Conservation (phyloP, 2,329 filamentous ascomycete species). For the Claviceps spartinae region DNA sequence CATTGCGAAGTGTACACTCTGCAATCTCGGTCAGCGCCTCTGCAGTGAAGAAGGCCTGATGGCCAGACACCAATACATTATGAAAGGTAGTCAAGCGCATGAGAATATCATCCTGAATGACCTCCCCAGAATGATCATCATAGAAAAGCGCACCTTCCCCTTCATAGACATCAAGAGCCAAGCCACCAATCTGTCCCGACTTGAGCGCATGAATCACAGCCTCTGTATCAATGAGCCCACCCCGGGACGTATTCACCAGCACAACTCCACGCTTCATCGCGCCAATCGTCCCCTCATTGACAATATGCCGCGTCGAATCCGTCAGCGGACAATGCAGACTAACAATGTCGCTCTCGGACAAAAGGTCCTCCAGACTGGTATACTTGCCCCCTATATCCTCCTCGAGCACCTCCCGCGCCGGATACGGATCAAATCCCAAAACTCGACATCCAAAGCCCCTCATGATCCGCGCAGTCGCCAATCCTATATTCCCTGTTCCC, state of each 20-base stretch:
- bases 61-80: conserved; percentile 52
- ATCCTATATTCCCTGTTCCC: conserved; percentile 51
- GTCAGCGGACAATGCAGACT: conserved; percentile 54
- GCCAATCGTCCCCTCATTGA: conserved; percentile 38
- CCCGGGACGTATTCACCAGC: conserved; percentile 56
- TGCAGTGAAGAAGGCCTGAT: conserved; percentile 56
- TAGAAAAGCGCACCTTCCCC: conserved; percentile 51
- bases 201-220: conserved; percentile 50
- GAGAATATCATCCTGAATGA: conserved; percentile 53
- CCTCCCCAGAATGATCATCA: conserved; percentile 48
- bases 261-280: conserved; percentile 46
- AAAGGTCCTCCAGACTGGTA: conserved; percentile 37
- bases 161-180: conserved; percentile 58
- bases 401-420: conserved; percentile 29
- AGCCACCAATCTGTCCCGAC: conserved; percentile 41
- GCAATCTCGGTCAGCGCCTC: conserved; percentile 53
- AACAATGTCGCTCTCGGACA: conserved; percentile 45
- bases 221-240: conserved; percentile 46
- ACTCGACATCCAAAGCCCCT: conserved; percentile 51
- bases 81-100: conserved; percentile 55
- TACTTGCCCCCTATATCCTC: conserved; percentile 39
- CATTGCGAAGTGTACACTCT: conserved; percentile 42
- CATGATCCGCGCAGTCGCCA: conserved; percentile 48
- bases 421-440: conserved; percentile 46
- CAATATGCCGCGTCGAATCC: conserved; percentile 44